A percentile compares a stretch with the other conserved stretches of the same genome.
phyloP scores from a whole-genome alignment of 495 filamentous ascomycete genomes.

The Cenococcum geophilum region DNA sequence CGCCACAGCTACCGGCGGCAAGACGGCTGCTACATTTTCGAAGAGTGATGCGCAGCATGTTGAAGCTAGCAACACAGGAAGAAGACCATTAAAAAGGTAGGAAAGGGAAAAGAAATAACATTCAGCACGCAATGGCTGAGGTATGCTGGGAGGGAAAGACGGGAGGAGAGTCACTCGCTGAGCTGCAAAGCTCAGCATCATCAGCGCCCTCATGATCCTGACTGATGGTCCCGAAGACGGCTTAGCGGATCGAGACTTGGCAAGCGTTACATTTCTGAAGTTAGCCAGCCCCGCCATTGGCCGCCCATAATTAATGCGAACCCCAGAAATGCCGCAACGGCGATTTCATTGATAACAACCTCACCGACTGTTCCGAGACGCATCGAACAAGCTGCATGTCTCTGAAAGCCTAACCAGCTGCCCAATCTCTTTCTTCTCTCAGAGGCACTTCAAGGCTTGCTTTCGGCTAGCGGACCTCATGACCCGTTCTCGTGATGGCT shows the following conservation, averaged over 20 bases:
- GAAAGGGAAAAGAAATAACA: neutral
- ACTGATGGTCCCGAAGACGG: neutral
- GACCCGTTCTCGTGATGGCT: neutral
- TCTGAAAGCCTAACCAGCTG: neutral
- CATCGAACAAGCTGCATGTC: neutral
- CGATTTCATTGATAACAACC: neutral
- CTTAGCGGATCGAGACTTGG: neutral
- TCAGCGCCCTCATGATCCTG: neutral
- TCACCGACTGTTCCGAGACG: neutral
- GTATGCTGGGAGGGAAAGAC: too few relatives aligned
- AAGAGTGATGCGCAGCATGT: slow-evolving; percentile 38
- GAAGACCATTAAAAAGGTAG: slow-evolving; percentile 1
- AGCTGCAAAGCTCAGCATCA: neutral
- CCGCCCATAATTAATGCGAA: neutral
- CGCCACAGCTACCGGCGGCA: slow-evolving; percentile 28
- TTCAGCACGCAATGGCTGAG: neutral
- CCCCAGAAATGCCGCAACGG: slow-evolving; percentile 1
- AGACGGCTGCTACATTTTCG: slow-evolving; percentile 33
- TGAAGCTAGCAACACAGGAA: slow-evolving; percentile 18
- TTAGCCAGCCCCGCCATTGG: neutral
- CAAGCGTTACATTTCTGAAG: neutral
- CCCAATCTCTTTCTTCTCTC: neutral
- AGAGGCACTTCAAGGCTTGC: too few relatives aligned
- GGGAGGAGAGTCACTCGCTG: neutral
- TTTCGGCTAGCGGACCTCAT: neutral